Evolutionary conservation across 352 stramenopile genomes (phyloP).

Genomic region (Thalassiosira ordinaria): DNA sequence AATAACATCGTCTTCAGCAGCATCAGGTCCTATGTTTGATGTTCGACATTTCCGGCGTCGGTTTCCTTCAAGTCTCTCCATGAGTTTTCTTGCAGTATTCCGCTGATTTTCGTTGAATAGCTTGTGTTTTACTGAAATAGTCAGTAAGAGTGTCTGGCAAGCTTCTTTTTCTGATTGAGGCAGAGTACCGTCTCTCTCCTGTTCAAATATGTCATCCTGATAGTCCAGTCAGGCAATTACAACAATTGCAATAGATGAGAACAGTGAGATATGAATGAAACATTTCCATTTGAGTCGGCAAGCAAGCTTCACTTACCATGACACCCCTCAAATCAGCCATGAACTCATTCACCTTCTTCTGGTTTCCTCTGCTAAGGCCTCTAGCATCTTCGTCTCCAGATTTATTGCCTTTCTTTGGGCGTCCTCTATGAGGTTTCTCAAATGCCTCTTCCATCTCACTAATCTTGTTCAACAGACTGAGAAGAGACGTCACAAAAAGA

Average conservation of each 20-base stretch:
- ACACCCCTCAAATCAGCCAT: constrained; percentile 84
- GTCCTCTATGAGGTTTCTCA: constrained; percentile 52
- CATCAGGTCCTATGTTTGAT: constrained; percentile 51
- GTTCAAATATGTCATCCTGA: constrained; percentile 80
- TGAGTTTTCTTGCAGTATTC: constrained; percentile 64
- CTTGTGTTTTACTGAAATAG: constrained; percentile 83
- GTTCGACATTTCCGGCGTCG: constrained; percentile 76
- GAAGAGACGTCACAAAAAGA: not conserved
- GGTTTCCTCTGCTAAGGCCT: constrained; percentile 50
- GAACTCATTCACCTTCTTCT: constrained; percentile 80
- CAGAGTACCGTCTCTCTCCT: constrained; percentile 72
- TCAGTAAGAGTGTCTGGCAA: constrained; percentile 82
- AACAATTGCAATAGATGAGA: not conserved
- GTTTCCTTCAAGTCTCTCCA: constrained; percentile 82
- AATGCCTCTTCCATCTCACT: constrained; percentile 54
- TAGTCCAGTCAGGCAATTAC: not conserved
- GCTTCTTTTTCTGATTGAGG: constrained; percentile 72
- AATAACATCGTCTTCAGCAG: constrained; percentile 23
- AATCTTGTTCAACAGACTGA: constrained; percentile 57
- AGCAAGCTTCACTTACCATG: constrained; percentile 53
- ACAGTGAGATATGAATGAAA: not conserved
- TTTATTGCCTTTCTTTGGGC: constrained; percentile 31
- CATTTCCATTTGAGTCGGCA: not conserved
- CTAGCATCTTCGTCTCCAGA: constrained; percentile 26
- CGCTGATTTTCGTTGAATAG: constrained; percentile 83